These are phyloP conservation scores for Sarcomyxa edulis DNA, from an alignment of 768 basidiomycete species.

Conservation along the genomic window DNA sequence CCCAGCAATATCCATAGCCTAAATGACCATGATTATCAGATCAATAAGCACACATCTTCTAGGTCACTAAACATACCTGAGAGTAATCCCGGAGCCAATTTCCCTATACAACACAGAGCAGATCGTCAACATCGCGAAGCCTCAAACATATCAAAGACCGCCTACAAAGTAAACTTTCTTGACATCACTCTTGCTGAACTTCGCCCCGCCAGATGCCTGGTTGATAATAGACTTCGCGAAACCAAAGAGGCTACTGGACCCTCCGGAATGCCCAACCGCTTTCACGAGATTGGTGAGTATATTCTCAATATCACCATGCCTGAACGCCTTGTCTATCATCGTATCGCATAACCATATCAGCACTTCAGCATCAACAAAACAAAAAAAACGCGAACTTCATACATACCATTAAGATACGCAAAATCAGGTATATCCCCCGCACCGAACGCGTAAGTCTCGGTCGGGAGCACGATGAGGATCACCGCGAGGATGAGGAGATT, in stretches of 20 bases:
- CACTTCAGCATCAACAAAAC: not conserved
- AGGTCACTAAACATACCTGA: slow-evolving; percentile 33
- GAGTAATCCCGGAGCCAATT: slow-evolving; percentile 73
- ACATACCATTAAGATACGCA: slow-evolving; percentile 55
- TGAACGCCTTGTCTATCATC: slow-evolving; percentile 66
- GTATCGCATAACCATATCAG: too few relatives aligned
- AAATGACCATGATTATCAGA: slow-evolving; percentile 1
- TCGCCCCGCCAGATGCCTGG: slow-evolving; percentile 43
- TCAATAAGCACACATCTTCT: too few relatives aligned
- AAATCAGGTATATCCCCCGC: slow-evolving; percentile 72
- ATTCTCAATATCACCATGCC: slow-evolving; percentile 75
- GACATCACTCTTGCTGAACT: slow-evolving; percentile 60
- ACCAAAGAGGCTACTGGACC: slow-evolving; percentile 45
- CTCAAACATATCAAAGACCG: not conserved
- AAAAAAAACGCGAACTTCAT: not conserved
- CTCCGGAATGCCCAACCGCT: slow-evolving; percentile 40
- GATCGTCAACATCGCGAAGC: not conserved
- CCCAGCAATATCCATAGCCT: slow-evolving; percentile 72
- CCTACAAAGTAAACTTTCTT: slow-evolving; percentile 64
- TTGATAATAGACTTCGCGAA: slow-evolving; percentile 43
- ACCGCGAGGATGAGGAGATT: slow-evolving; percentile 30
- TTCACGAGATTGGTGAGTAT: slow-evolving; percentile 58
- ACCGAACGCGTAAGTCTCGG: slow-evolving; percentile 46
- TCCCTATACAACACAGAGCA: slow-evolving; percentile 29
- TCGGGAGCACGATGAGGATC: slow-evolving; percentile 36